Evolutionary conservation across 2,329 filamentous ascomycete species (phyloP), one percentile per base, ranked within the genome.

Genomic region (Aspergillus phoenicis): DNA sequence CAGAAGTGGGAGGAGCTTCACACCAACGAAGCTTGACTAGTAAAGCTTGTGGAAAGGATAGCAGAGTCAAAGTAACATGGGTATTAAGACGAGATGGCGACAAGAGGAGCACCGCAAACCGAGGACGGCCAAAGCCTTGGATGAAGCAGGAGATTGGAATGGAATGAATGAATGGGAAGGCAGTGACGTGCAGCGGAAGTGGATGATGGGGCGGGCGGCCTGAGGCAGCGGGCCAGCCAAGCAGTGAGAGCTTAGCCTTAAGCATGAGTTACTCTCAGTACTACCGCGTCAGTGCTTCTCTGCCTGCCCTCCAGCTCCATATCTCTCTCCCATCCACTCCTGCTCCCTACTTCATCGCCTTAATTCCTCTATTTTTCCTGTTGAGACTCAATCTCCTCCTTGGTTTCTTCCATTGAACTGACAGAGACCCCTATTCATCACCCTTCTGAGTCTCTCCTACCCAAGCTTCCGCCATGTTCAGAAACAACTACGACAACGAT

Each of bases 401-500:
- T 59, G 57, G 60, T 45, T n/a, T 55, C 43, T 51, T 52, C 57
- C 20, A 43, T 52, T 48, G 47, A 28, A 59, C 15, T 26, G 22
- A 20, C 22, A 20, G 33, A n/a, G 26, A 49, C 58, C 48, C 11
- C 47, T 33, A 26, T 20, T 15, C 22, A n/a, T 54, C 48, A 33
- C 17, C 15, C 38, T 38, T 11, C 48, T 13, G 52, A 58, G 17
- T 58, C 33, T 38, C 48, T 48, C 57, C 53, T 30, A 30, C 20
- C 45, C 36, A 58, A 58, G 52, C 60, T 55, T 54, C 56, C 62
- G 62, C 55, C 75, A 98, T 99, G 95, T 99, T 99, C 84, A 88
- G 95, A 82, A 99, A 99, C 86, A 98, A 98, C 82, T 99, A 99
- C 86, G 95, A 99, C 84, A 99, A 99, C 88, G 95, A 99, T 82